Conservation (phyloP, 2,329 filamentous ascomycete species). For the Lachnellula cervina region DNA sequence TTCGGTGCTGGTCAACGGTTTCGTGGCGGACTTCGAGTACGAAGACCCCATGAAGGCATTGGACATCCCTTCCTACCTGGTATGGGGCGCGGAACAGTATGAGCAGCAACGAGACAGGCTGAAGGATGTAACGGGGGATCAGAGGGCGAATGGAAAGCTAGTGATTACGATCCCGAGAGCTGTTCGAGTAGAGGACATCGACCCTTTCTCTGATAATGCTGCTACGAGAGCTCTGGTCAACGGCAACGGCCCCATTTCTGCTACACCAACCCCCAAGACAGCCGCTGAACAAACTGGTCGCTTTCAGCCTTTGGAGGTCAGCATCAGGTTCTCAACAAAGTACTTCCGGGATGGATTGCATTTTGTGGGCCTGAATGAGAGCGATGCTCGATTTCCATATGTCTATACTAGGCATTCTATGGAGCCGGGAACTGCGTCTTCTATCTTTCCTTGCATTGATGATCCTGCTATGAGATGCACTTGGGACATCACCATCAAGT, state of each 20-base stretch:
- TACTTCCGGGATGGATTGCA: constrained; percentile 82
- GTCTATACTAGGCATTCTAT: constrained; percentile 81
- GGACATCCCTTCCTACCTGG: constrained; percentile 54
- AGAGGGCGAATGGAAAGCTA: constrained; percentile 50
- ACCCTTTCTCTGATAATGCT: constrained; percentile 46
- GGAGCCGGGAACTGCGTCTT: constrained; percentile 73
- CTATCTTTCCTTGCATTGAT: constrained; percentile 91
- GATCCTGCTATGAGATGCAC: constrained; percentile 74
- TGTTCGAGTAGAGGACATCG: constrained; percentile 57
- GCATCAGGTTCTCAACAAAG: constrained; percentile 72
- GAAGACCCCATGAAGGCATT: constrained; percentile 64
- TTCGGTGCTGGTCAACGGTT: constrained; percentile 46
- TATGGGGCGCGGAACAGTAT: constrained; percentile 68
- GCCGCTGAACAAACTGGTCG: constrained; percentile 34
- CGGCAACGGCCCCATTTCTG: constrained; percentile 32
- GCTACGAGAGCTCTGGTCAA: constrained; percentile 33
- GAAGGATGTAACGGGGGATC: constrained; percentile 31
- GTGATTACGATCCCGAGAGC: constrained; percentile 54
- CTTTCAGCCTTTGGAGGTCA: constrained; percentile 57
- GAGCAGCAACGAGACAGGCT: constrained; percentile 67
- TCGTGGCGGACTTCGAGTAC: constrained; percentile 30
- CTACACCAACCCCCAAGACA: constrained; percentile 28
- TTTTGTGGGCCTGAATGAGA: constrained; percentile 79
- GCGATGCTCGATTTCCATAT: constrained; percentile 82
- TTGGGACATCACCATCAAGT: constrained; percentile 86